Base-by-base conservation (phyloP, 1,284 basidiomycete species). In the Dichomitus squalens region DNA sequence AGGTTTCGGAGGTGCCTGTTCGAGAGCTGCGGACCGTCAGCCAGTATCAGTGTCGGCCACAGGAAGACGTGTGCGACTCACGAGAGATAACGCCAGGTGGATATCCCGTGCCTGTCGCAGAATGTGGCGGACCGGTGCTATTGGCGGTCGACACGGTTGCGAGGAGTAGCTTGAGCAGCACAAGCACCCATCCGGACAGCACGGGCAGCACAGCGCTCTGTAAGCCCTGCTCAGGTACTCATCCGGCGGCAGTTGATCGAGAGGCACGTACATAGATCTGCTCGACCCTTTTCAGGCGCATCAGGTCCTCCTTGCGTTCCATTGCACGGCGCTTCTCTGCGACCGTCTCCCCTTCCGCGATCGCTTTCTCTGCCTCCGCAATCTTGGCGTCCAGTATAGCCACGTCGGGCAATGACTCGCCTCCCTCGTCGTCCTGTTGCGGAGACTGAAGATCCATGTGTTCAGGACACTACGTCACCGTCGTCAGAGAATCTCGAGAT, bases 101-200 rank as follows among this genome's bases (percentile, higher is more conserved):
- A 64, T 92, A 88, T 14, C 78, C 80, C 21, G 82, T 83, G 3
- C 36, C 84, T 84, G 81, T 81, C 20, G 85, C 82, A 8, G 85
- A 84, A 63, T 83, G 85, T 49, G 61, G 61, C 9, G 82, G 85
- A 33, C 72, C 73, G 63, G 82, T 82, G 46, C 76, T 80, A 9
- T 86, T 83, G 46, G 86, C 83, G 3, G 90, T 92, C 0, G 90
- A 95, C 31, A 96, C 93, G 0, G 93, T 95, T 0, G 94, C 95
- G 44, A 96, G 77, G 18, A 95, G 76, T 18, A 96, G 79, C 73
- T 97, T 98, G 59, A 96, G 80, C 27, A 96, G 77, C 8, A 97
- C 95, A 12, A 96, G 82, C 3, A 96, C 94, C 82, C 92, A 93
- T 47, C 88, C 90, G 39, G 91, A 90, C 54, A 96, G 75, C 9